Conservation (phyloP, 2,329 filamentous ascomycete species). For the Fusarium sp. region DNA sequence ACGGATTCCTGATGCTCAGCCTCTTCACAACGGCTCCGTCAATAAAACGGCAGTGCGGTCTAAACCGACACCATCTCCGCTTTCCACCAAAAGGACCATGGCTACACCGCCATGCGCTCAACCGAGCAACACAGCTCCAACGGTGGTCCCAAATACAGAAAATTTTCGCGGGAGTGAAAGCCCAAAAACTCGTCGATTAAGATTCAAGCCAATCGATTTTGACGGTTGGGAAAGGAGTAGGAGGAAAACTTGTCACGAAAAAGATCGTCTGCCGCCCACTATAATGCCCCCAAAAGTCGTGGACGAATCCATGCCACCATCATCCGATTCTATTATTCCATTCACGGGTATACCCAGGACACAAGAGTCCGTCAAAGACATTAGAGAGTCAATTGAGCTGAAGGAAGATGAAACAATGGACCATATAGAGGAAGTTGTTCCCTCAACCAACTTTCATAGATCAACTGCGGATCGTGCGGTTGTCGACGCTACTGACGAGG, state of each 20-base stretch:
- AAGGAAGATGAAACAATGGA: constrained; percentile 11
- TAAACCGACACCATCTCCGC: constrained; percentile 25
- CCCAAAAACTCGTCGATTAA: constrained; percentile 33
- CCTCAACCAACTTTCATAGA: constrained; percentile 11
- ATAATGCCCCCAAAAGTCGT: constrained; percentile 33
- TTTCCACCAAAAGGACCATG: constrained; percentile 18
- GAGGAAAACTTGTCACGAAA: constrained; percentile 13
- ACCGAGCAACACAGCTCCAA: constrained; percentile 36
- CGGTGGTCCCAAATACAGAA: constrained; percentile 32
- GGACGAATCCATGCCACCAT: constrained; percentile 40
- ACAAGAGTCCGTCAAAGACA: constrained; percentile 27
- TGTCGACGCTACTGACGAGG: not conserved
- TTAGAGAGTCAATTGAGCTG: constrained; percentile 36
- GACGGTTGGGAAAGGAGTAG: constrained; percentile 30
- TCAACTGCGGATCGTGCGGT: not conserved
- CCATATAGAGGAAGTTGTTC: constrained; percentile 13
- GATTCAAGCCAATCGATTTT: constrained; percentile 34
- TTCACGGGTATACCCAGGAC: constrained; percentile 35
- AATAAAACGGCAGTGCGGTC: constrained; percentile 39
- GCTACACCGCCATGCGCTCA: constrained; percentile 49
- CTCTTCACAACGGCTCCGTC: constrained; percentile 28
- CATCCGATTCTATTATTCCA: constrained; percentile 45
- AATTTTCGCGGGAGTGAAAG: not conserved
- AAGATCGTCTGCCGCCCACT: constrained; percentile 38
- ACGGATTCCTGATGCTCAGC: constrained; percentile 45